Conservation (phyloP, 192 early-diverging fungal genomes). For the Paraglomus brasilianum region DNA sequence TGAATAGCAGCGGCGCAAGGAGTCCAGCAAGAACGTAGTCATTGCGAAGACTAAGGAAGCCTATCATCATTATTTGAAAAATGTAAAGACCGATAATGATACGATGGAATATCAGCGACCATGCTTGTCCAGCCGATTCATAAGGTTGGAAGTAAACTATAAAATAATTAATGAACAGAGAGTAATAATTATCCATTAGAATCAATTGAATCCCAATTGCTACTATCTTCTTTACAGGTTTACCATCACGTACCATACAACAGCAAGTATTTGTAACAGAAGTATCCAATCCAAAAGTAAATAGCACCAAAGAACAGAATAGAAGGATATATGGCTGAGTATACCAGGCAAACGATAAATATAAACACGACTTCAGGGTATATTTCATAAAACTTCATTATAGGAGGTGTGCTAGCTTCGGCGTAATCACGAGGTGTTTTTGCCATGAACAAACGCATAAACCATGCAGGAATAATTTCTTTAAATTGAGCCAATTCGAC, state of each 20-base stretch:
- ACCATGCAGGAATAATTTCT: conserved; percentile 55
- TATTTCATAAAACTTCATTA: conserved; percentile 66
- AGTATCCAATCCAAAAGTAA: conserved; percentile 64
- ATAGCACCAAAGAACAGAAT: conserved; percentile 69
- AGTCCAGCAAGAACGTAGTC: conserved; percentile 44
- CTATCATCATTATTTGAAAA: conserved; percentile 63
- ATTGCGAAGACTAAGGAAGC: conserved; percentile 59
- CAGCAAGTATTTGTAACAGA: conserved; percentile 74
- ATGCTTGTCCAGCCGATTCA: conserved; percentile 65
- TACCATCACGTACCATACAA: conserved; percentile 53
- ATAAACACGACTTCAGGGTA: conserved; percentile 71
- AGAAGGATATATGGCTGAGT: conserved; percentile 72
- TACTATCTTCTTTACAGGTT: not conserved
- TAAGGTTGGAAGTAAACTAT: conserved; percentile 74
- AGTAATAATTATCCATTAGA: not conserved
- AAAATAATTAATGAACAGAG: not conserved
- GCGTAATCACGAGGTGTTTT: conserved; percentile 80
- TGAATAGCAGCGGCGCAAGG: conserved; percentile 45
- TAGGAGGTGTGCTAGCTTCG: conserved; percentile 67
- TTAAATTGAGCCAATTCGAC: conserved; percentile 68
- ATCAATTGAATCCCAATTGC: not conserved
- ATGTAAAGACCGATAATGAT: conserved; percentile 65
- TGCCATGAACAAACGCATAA: conserved; percentile 59
- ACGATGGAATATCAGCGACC: conserved; percentile 71
- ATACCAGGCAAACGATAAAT: conserved; percentile 71